Conservation (phyloP, 2,329 filamentous ascomycete species). For the Curvularia eragrostidis region DNA sequence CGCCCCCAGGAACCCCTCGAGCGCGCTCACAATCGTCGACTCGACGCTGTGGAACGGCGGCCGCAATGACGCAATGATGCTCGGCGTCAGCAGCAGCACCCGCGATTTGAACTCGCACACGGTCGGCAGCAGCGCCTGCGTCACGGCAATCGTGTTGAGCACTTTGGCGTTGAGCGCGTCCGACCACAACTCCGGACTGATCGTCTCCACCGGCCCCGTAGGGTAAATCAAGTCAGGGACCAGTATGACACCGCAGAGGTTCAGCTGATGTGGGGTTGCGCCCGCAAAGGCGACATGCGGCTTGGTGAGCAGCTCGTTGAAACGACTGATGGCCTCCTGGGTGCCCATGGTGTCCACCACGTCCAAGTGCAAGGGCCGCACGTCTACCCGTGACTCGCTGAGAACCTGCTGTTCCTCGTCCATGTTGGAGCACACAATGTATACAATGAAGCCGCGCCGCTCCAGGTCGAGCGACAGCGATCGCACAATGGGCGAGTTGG, state of each 20-base stretch:
- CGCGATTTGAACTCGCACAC: constrained; percentile 64
- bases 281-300: constrained; percentile 79
- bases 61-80: constrained; percentile 78
- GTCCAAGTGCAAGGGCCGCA: constrained; percentile 82
- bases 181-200: constrained; percentile 82
- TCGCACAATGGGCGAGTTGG: constrained; percentile 80
- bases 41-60: constrained; percentile 86
- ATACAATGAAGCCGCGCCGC: constrained; percentile 90
- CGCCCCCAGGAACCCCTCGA: constrained; percentile 85
- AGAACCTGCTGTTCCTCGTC: constrained; percentile 85
- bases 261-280: constrained; percentile 76
- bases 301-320: constrained; percentile 72
- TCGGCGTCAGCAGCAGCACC: constrained; percentile 78
- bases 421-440: constrained; percentile 81
- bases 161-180: constrained; percentile 93
- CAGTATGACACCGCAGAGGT: constrained; percentile 79
- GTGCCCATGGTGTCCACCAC: constrained; percentile 77
- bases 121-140: constrained; percentile 78
- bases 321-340: constrained; percentile 73
- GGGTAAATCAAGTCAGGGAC: constrained; percentile 82
- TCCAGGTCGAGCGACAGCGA: constrained; percentile 87
- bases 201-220: constrained; percentile 82
- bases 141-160: constrained; percentile 84
- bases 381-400: constrained; percentile 77
- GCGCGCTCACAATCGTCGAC: constrained; percentile 80